Percentiles rank a stretch among this genome's conserved stretches.
These are phyloP conservation scores for Pezicula radicicola DNA, from an alignment of 2,329 filamentous ascomycete genomes.

Conservation along the genomic window DNA sequence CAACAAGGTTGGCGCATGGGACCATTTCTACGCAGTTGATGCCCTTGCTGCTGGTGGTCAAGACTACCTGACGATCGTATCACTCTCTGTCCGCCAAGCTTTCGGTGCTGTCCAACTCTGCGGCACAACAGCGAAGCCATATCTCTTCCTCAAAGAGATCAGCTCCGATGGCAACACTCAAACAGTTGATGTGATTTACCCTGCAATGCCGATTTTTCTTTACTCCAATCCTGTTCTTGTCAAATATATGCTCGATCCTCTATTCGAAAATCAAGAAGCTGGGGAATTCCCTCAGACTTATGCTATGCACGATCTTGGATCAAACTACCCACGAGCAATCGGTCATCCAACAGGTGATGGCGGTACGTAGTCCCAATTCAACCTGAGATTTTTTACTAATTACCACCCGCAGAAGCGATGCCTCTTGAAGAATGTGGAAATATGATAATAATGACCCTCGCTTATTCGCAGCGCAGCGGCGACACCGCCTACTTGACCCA, in stretches of 20 bases:
- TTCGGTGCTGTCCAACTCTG: slow-evolving; percentile 75
- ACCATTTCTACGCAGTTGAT: slow-evolving; percentile 44
- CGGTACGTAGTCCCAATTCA: slow-evolving; percentile 19
- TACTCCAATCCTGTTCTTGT: slow-evolving; percentile 70
- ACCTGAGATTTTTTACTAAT: slow-evolving; percentile 14
- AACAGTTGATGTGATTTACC: slow-evolving; percentile 87
- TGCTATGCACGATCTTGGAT: slow-evolving; percentile 71
- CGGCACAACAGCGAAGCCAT: slow-evolving; percentile 63
- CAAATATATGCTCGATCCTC: slow-evolving; percentile 57
- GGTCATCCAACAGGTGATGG: slow-evolving; percentile 46
- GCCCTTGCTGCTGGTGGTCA: slow-evolving; percentile 65
- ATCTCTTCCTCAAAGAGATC: slow-evolving; percentile 87
- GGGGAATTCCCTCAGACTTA: slow-evolving; percentile 65
- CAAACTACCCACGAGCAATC: slow-evolving; percentile 65
- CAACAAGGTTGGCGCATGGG: too few species aligned
- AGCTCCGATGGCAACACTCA: slow-evolving; percentile 83
- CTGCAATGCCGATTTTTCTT: slow-evolving; percentile 76
- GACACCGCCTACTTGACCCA: slow-evolving; percentile 55
- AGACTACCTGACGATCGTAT: slow-evolving; percentile 73
- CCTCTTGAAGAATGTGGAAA: slow-evolving; percentile 77
- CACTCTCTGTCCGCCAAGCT: slow-evolving; percentile 76
- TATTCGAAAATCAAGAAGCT: slow-evolving; percentile 65
- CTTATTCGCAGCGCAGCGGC: slow-evolving; percentile 55
- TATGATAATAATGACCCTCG: slow-evolving; percentile 79
- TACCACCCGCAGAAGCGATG: slow-evolving; percentile 71